Base-by-base conservation (phyloP, 2,329 filamentous ascomycete species). In the Trichocomaceae sp. region DNA sequence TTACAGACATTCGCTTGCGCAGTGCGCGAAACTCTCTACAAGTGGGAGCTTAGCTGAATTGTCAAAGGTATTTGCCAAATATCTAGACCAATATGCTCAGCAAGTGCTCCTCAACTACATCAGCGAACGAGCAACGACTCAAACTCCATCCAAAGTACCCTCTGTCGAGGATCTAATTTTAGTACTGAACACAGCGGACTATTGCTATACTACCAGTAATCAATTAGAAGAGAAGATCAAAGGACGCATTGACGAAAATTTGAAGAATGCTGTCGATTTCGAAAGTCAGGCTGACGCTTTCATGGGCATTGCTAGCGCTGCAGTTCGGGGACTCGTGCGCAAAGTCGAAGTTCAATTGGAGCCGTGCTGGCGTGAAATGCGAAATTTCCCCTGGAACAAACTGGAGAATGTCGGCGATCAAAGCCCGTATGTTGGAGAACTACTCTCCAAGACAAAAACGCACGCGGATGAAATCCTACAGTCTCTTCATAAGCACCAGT, bases 141-240 rank as follows among this genome's bases (percentile, higher is more conserved):
- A 78, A 56, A 79, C 77, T 2, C 79, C 81, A 1, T 81, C 81
- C 0, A 73, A 69, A 50, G 62, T 69, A n/a, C 72, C 74, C 1
- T 69, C 70, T 6, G 60, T 93, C 2, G 85, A 96, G 63, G 87
- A 96, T 59, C 82, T 88, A 3, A 81, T 96, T 13, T 76, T 95
- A 3, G 90, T 97, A 1, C 78, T 99, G 47, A 99, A 99, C 68
- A 97, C 93, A 1, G 92, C 93, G 0, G 93, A 99, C 66, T 99
- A 97, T 70, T 99, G 93, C 82, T 92, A 96, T 66, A 84, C 83
- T 23, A 97, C 95, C 29, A 93, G 90, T 48, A 90, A 85, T 47
- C 92, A 97, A 67, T 79, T 99, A 0, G 92, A 97, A 69, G 91
- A 97, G 64, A 96, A 88, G 70, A 91, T 99, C 71, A 92, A 90